Evolutionary conservation across 306 rosid genomes (phyloP), one percentile per base, ranked within the genome.

Genomic region (Ormosia semicastrata): DNA sequence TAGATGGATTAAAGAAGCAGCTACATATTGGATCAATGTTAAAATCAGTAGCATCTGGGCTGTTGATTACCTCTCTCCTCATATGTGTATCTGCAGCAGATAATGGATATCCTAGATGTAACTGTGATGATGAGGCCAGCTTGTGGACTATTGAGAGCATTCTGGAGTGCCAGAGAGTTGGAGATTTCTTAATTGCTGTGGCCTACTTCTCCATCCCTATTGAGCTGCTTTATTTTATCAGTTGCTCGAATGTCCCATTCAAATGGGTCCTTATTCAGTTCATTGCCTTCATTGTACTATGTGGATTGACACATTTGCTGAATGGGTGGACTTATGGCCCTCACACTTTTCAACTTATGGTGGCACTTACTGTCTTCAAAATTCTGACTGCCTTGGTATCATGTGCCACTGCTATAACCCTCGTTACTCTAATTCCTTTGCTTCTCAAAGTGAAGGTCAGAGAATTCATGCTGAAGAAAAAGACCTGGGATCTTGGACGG

Each of bases 311-410:
- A 17, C 99, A 96, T 86, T 84, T 96, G 84, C 88, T 96, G 77
- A 96, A 94, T 77, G 99, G 99, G 41, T 96, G 99, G 99, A 96
- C 99, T 80, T 96, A 96, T 82, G 92, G 96, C 66, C 98, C 93
- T 73, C 99, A 96, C 87, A 92, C 99, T 5, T 96, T 96, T 84
- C 99, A 96, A 80, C 92, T 96, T 53, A 94, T 96, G 99, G 91
- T 96, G 77, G 92, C 99, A 44, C 97, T 96, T 59, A 94, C 99
- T 0, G 88, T 96, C 84, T 92, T 92, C 87, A 96, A 96, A 77
- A 96, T 94, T 64, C 97, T 96, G 77, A 96, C 99, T 5, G 98
- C 99, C 15, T 82, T 96, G 92, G 99, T 96, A 2, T 96, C 99
- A 0, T 96, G 98, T 78, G 99, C 99, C 77, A 96, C 99, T 7